Conservation (phyloP, 2,329 filamentous ascomycete species). For the Fusarium acutatum region DNA sequence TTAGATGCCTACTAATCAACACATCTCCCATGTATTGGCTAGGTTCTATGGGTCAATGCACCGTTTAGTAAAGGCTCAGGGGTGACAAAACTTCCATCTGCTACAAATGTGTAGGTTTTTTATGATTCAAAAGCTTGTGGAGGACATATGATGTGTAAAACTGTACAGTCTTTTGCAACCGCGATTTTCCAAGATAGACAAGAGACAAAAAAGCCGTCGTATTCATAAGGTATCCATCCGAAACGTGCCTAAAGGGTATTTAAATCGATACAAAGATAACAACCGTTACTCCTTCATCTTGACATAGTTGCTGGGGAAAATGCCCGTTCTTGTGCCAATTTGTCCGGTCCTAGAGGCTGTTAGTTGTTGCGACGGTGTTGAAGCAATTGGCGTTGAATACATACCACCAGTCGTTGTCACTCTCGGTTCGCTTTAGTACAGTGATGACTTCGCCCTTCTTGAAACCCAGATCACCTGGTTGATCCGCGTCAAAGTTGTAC, state of each 20-base stretch:
- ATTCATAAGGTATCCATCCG: constrained; percentile 14
- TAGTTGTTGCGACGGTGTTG: not conserved
- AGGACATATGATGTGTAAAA: not conserved
- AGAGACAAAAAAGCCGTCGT: constrained; percentile 8
- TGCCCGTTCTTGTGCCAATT: constrained; percentile 84
- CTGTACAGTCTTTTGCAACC: not conserved
- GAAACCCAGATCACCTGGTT: constrained; percentile 91
- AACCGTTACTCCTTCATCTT: constrained; percentile 65
- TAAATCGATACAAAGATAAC: constrained; percentile 28
- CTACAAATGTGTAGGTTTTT: not conserved
- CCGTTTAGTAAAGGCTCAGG: not conserved
- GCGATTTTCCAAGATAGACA: not conserved
- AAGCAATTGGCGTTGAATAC: constrained; percentile 45
- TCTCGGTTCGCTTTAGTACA: constrained; percentile 93
- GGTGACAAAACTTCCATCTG: not conserved
- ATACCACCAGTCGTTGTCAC: constrained; percentile 93
- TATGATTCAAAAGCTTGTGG: not conserved
- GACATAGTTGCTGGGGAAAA: constrained; percentile 88
- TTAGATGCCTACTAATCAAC: not conserved
- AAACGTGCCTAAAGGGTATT: constrained; percentile 34
- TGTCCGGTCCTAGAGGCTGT: constrained; percentile 76
- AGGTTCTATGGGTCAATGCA: not conserved
- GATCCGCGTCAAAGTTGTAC: constrained; percentile 94
- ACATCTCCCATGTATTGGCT: not conserved
- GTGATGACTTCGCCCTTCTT: constrained; percentile 98